A percentile compares a stretch with the other conserved stretches of the same genome.
These are phyloP conservation scores for Cornus kousa DNA, from an alignment of 148 eudicot genomes.

Conservation along the genomic window DNA sequence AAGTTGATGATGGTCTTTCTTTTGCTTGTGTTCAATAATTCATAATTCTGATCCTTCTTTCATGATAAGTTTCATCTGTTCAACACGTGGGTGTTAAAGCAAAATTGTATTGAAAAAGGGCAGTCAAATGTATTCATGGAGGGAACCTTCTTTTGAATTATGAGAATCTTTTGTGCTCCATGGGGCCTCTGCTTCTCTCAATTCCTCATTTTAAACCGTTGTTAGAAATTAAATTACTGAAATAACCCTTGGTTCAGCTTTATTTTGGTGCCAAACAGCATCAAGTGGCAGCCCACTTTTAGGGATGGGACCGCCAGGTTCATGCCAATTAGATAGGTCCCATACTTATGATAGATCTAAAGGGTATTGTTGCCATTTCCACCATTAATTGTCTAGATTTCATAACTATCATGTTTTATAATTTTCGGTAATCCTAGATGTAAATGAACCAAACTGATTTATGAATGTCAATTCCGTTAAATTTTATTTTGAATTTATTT, in stretches of 20 bases:
- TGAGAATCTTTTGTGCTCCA: conserved; percentile 13
- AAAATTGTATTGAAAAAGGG: neutral
- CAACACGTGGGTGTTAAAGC: conserved; percentile 9
- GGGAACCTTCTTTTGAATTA: conserved; percentile 11
- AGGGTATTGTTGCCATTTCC: neutral
- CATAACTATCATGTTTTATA: neutral
- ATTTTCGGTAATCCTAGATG: neutral
- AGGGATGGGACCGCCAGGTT: neutral
- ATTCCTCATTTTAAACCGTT: neutral
- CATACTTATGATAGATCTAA: neutral
- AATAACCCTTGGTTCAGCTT: neutral
- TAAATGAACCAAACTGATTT: neutral
- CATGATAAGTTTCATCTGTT: neutral
- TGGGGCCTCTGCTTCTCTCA: conserved; percentile 16
- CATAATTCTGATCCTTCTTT: neutral
- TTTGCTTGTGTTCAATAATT: neutral
- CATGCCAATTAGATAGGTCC: neutral
- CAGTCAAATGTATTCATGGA: conserved; percentile 8
- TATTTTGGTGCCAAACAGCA: conserved; percentile 1
- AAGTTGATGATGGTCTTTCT: neutral
- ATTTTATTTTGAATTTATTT: too few species aligned
- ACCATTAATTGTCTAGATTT: too few species aligned
- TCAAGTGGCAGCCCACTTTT: neutral
- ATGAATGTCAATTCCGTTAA: too few species aligned
- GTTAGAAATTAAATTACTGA: neutral